Base-by-base conservation (phyloP, 192 early-diverging fungal species). In the Umbelopsis isabellina region DNA sequence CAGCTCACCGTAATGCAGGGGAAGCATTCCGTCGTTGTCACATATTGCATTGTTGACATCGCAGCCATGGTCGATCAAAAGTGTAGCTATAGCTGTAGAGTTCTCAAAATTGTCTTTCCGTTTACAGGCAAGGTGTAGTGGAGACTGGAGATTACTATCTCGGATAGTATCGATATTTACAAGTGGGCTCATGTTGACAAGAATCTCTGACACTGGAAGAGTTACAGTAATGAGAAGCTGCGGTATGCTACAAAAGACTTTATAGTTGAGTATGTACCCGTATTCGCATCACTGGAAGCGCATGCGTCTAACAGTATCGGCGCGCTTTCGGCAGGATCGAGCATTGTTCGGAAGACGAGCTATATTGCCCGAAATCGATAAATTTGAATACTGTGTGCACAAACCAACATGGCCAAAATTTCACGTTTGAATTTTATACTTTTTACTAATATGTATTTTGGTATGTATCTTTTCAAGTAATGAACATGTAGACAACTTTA, bases 21-120 rank as follows among this genome's bases (percentile, higher is more conserved):
- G 78, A 33, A 72, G 70, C 33, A 73, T 58, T 9, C 73, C 73
- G 53, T 79, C 74, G 3, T 69, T 69, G 65, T 79, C 78, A 13
- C 78, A 74, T 4, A 75, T 67, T 0, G 73, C 78, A 72, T 79
- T 79, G 30, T 79, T 75, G 20, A 75, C 70, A 50, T 79, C 78
- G 44, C 70, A 50, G 0, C 78, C 78, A 25, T 44, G 51, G 8
- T 53, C 45, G n/a, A 75, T 72, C 30, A 79, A 68, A 10, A 79
- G 45, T 13, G 69, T 64, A 13, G 73, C 74, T n/a, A 79, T 55
- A 16, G 30, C 70, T 2, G 73, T 73, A 21, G 78, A 73, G 21
- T 66, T 68, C 22, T n/a, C 53, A 33, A 46, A 30, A 33, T 78
- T 65, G 47, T 79, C 78, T 45, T 68, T 61, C 47, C 78, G 46